phyloP scores from a whole-genome alignment of 805 yeast genomes.

The Ogataea trehalophila region DNA sequence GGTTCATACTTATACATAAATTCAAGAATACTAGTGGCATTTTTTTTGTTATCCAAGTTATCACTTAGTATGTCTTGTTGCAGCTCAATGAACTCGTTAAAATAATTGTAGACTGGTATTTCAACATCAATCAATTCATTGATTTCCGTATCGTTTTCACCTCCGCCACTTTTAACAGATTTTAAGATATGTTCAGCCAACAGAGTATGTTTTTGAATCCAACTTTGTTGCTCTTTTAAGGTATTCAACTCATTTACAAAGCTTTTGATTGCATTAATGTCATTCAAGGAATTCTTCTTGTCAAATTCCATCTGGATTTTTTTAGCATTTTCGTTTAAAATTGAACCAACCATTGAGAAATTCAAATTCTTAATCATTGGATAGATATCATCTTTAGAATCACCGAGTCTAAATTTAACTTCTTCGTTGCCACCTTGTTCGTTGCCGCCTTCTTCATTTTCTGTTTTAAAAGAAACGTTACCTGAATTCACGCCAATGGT shows the following conservation, averaged over 20 bases:
- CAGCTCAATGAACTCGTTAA: conserved; percentile 48
- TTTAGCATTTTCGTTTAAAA: conserved; percentile 66
- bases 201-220: conserved; percentile 66
- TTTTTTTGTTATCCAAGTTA: conserved; percentile 37
- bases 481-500: conserved; percentile 47
- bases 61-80: conserved; percentile 69
- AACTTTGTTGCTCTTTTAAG: conserved; percentile 61
- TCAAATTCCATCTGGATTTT: conserved; percentile 66
- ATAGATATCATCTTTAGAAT: conserved; percentile 43
- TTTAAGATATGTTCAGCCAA: conserved; percentile 63
- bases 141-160: conserved; percentile 11
- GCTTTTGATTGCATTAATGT: conserved; percentile 59
- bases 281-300: conserved; percentile 48
- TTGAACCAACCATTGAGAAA: conserved; percentile 74
- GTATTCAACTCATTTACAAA: conserved; percentile 68
- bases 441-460: conserved; percentile 11
- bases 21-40: conserved; percentile 37
- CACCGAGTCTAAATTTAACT: conserved; percentile 23
- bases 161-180: conserved; percentile 15
- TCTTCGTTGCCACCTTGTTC: conserved; percentile 6
- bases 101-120: conserved; percentile 21
- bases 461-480: conserved; percentile 20
- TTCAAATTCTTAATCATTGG: conserved; percentile 56
- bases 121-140: conserved; percentile 17
- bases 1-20: conserved; percentile 45